Evolutionary conservation across 1,284 basidiomycete species (phyloP).

Genomic region (Fomitopsis pinicola): DNA sequence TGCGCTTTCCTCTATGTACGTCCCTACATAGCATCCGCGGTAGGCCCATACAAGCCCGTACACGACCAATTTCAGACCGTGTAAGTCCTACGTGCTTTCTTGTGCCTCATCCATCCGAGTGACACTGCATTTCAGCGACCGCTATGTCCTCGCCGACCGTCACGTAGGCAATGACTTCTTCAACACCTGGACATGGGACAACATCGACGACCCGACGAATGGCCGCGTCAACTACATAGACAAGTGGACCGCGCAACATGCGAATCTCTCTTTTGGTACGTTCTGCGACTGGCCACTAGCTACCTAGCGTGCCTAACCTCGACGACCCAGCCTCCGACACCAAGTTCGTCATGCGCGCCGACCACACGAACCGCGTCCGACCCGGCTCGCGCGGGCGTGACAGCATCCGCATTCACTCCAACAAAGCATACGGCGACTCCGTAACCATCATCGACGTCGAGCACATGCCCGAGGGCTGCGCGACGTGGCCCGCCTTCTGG

Average conservation of each 20-base stretch:
- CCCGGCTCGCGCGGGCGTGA: slow-evolving; percentile 38
- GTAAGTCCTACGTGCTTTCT: slow-evolving; percentile 19
- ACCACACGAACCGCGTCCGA: slow-evolving; percentile 32
- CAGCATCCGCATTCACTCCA: slow-evolving; percentile 47
- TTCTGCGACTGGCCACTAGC: background rate
- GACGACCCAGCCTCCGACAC: slow-evolving; percentile 26
- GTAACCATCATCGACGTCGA: slow-evolving; percentile 44
- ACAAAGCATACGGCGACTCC: slow-evolving; percentile 37
- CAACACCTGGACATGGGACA: slow-evolving; percentile 41
- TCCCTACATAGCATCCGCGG: slow-evolving; percentile 11
- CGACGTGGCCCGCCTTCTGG: slow-evolving; percentile 69
- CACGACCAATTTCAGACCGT: slow-evolving; percentile 18
- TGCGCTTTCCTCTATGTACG: slow-evolving; percentile 19
- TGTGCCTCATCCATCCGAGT: slow-evolving; percentile 10
- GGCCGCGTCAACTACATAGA: slow-evolving; percentile 52
- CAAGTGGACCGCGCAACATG: slow-evolving; percentile 29
- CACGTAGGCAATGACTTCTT: slow-evolving; percentile 42
- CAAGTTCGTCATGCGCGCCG: slow-evolving; percentile 51
- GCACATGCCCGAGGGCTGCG: slow-evolving; percentile 55
- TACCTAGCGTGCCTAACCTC: background rate
- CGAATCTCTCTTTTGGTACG: slow-evolving; percentile 40
- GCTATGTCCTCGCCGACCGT: slow-evolving; percentile 29
- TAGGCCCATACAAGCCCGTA: slow-evolving; percentile 19
- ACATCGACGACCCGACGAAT: slow-evolving; percentile 48
- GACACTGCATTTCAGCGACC: slow-evolving; percentile 17